Conservation (phyloP, 1,284 basidiomycete genomes). For the Fistulina hepatica region DNA sequence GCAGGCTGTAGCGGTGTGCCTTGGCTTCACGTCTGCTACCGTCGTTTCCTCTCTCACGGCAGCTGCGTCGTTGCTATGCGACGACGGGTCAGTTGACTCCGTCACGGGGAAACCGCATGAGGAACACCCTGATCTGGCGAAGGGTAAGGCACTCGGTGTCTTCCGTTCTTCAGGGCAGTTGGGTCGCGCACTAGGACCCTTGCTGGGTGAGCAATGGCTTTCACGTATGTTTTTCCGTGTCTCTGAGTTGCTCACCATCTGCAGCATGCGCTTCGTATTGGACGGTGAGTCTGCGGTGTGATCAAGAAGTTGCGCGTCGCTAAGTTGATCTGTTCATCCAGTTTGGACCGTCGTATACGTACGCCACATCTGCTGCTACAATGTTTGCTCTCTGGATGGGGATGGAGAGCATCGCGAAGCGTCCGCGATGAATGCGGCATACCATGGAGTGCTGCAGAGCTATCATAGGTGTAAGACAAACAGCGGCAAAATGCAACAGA, state of each 20-base stretch:
- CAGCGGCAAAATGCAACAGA: too few relatives aligned
- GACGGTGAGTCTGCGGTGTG: too few relatives aligned
- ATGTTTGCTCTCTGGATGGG: constrained; percentile 46
- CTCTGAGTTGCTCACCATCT: constrained; percentile 6
- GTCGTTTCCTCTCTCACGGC: constrained; percentile 86
- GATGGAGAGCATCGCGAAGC: constrained; percentile 38
- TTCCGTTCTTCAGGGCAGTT: constrained; percentile 86
- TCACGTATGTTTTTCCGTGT: constrained; percentile 5
- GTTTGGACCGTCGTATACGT: constrained; percentile 75
- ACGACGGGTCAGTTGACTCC: constrained; percentile 48
- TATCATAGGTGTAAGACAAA: too few relatives aligned
- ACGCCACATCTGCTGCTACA: constrained; percentile 49
- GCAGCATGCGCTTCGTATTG: constrained; percentile 78
- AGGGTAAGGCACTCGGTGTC: constrained; percentile 74
- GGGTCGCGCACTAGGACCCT: constrained; percentile 79
- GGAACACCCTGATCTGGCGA: constrained; percentile 58
- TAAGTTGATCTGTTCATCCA: too few relatives aligned
- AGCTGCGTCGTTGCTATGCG: constrained; percentile 77
- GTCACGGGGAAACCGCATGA: constrained; percentile 43
- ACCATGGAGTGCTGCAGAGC: too few relatives aligned
- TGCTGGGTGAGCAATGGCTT: constrained; percentile 49
- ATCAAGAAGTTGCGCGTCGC: too few relatives aligned
- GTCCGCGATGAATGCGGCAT: background rate
- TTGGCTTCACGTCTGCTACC: constrained; percentile 86
- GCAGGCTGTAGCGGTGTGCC: constrained; percentile 64